Evolutionary conservation across 805 yeast genomes (phyloP), one percentile per base, ranked within the genome.

Genomic region (Saccharomyces cerevisiae): DNA sequence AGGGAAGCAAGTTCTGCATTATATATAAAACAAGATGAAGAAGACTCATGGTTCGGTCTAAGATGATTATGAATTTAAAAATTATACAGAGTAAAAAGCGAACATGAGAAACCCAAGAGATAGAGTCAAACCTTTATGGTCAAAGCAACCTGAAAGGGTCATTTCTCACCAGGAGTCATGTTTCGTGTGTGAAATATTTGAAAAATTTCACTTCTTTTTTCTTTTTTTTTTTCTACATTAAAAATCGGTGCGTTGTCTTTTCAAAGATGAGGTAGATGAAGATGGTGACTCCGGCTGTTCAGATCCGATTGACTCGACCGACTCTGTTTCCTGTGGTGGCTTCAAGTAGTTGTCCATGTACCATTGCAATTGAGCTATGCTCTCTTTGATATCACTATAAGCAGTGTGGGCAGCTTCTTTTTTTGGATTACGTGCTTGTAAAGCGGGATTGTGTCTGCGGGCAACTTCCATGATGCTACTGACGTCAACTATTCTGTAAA

Each of bases 401-500:
- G 99, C 99, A 0, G 98, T 92, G 69, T 94, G 99, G 1, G 78
- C 78, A 22, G 79, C 76, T 50, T 71, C 72, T 70, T 95, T 94
- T 70, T 74, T 5, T 92, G 98, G 60, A 72, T 75, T 53, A 62
- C 65, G 55, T 24, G 68, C 68, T 71, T 85, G 75, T 50, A 90
- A 70, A 3, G 69, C 72, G 0, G 87, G 86, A 67, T 89, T 89
- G 65, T 87, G 91, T 63, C 98, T 82, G 48, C 72, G 74, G 0
- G 91, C 85, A 14, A 90, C 71, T 70, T 94, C 99, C 79, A 83
- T 80, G 48, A 94, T 73, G 1, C 90, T 76, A n/a, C 95, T 84
- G 14, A 94, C 99, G 65, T 94, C 99, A 46, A 94, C 79, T 43
- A 91, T 77, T 53, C 99, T 78, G 67, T 94, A 94, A 66, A 79